Percentiles rank a stretch among this genome's conserved stretches.
phyloP scores from a whole-genome alignment of 192 early-diverging fungal genomes.

The Coemansia sp. region DNA sequence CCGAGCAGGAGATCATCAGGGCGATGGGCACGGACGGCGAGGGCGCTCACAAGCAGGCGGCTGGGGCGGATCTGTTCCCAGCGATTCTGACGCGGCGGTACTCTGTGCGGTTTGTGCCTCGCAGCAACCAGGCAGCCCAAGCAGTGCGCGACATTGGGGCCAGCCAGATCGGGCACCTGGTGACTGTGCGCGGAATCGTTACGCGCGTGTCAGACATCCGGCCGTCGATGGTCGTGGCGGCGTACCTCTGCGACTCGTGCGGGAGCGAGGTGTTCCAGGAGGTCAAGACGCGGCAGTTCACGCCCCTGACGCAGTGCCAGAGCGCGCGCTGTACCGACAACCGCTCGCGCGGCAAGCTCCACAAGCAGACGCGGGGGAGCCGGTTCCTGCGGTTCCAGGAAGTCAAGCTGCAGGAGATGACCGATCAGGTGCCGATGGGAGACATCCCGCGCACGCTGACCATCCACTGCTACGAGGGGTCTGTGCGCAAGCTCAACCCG shows the following conservation, averaged over 20 bases:
- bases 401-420: constrained; percentile 93
- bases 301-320: constrained; percentile 79
- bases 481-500: constrained; percentile 78
- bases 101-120: constrained; percentile 79
- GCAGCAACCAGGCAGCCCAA: constrained; percentile 59
- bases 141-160: constrained; percentile 89
- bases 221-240: constrained; percentile 83
- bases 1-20: not conserved
- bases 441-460: constrained; percentile 97
- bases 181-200: constrained; percentile 88
- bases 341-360: constrained; percentile 76
- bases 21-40: constrained; percentile 29
- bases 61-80: constrained; percentile 65
- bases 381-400: constrained; percentile 96
- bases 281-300: constrained; percentile 72
- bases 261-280: constrained; percentile 96
- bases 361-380: constrained; percentile 87
- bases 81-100: constrained; percentile 83
- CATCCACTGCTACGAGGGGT: constrained; percentile 80
- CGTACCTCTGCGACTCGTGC: constrained; percentile 91
- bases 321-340: constrained; percentile 80
- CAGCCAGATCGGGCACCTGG: constrained; percentile 76
- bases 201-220: constrained; percentile 94
- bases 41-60: constrained; percentile 18
- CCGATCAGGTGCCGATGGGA: constrained; percentile 98